phyloP scores from a whole-genome alignment of 495 filamentous ascomycete genomes.

The Penicillium roqueforti region DNA sequence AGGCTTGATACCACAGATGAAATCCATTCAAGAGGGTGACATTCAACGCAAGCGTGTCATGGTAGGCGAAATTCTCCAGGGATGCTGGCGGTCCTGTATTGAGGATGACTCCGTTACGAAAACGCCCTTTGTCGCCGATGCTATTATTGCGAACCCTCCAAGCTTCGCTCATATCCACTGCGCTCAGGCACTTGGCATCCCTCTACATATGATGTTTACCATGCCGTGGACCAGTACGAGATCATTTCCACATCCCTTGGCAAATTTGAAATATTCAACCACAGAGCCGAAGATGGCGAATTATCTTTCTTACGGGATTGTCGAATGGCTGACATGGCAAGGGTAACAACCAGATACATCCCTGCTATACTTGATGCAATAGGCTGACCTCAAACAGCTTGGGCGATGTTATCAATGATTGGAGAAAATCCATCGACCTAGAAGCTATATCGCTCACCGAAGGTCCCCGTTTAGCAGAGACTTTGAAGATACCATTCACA shows the following conservation, averaged over 20 bases:
- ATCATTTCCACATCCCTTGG: conserved; percentile 51
- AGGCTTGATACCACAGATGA: conserved; percentile 40
- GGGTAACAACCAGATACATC: conserved; percentile 29
- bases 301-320: conserved; percentile 51
- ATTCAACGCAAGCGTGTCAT: conserved; percentile 35
- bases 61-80: conserved; percentile 52
- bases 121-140: conserved; percentile 57
- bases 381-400: conserved; percentile 22
- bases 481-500: conserved; percentile 52
- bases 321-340: conserved; percentile 61
- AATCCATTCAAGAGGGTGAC: conserved; percentile 39
- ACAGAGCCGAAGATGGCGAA: conserved; percentile 44
- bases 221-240: conserved; percentile 52
- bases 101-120: conserved; percentile 44
- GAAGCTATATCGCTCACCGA: conserved; percentile 36
- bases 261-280: conserved; percentile 44
- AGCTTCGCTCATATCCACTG: conserved; percentile 59
- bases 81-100: conserved; percentile 58
- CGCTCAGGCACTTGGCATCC: conserved; percentile 52
- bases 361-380: background rate
- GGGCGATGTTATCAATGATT: conserved; percentile 52
- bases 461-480: conserved; percentile 25
- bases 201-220: conserved; percentile 60
- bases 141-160: conserved; percentile 60
- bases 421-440: conserved; percentile 42